Base-by-base conservation (phyloP, 2,329 filamentous ascomycete species). In the Epichloe elymi region DNA sequence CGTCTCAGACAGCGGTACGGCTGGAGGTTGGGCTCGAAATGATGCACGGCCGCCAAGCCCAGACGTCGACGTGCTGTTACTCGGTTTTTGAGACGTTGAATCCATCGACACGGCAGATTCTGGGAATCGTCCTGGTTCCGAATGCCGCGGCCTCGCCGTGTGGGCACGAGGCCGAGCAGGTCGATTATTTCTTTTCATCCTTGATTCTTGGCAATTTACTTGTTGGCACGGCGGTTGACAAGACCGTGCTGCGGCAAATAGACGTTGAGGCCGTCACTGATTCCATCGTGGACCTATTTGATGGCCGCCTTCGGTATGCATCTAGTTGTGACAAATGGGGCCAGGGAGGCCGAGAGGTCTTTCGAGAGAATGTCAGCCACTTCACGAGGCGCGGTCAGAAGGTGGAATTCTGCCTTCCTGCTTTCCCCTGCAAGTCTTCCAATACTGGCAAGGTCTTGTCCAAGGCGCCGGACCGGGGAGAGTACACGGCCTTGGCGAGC, bases 341-440 rank as follows among this genome's bases (percentile, higher is more conserved):
- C 15, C 35, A 23, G 2, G 46, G 53, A 5, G 61, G 61, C 1
- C 55, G 58, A 1, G 44, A 48, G 2, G 55, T 57, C 35, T 64
- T 64, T 40, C 51, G 48, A 8, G 51, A 53, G 2, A 54, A 53
- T 6, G 54, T 63, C 38, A 35, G 49, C 6, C 56, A 59, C 35
- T 65, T 62, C 46, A 60, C 57, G 3, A 51, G 51, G 11, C 56
- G 59, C 4, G 51, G 56, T 2, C 53, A 54, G 1, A 38, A 37
- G 12, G 53, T 64, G 30, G 58, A 66, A 19, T 52, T 67, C 30
- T 61, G 59, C n/a, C 59, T 69, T 8, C 67, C 67, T 1, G 67
- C 66, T 1, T 70, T 69, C 40, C 67, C 67, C 0, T 69, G 67
- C 60, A 69, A 70, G 54, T 69, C 67, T 7, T 64, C 66, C 5